Percentiles rank a stretch among this genome's conserved stretches.
phyloP scores from a whole-genome alignment of 164 flowering plant genomes.

The Magnolia officinalis region DNA sequence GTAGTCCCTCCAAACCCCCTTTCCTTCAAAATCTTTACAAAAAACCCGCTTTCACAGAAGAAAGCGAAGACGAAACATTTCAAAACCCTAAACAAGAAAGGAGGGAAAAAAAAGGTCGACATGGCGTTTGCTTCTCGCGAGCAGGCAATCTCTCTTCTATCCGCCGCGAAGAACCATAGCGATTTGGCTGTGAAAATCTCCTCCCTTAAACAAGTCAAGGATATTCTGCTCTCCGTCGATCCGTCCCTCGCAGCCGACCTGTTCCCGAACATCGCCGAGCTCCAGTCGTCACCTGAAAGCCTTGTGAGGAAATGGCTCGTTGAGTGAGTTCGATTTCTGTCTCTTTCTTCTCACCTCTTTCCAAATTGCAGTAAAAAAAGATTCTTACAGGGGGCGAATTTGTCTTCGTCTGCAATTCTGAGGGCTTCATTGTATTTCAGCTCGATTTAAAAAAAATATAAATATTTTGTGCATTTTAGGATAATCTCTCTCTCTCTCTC shows the following conservation, averaged over 20 bases:
- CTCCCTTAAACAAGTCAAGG: conserved; percentile 65
- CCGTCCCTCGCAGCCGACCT: conserved; percentile 61
- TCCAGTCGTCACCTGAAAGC: conserved; percentile 58
- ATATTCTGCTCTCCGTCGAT: conserved; percentile 46
- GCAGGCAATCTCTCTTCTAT: conserved; percentile 67
- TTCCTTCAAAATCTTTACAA: no score
- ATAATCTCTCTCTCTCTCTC: no score
- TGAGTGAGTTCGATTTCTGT: conserved; percentile 48
- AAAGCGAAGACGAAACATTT: neutral
- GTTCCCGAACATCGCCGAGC: conserved; percentile 61
- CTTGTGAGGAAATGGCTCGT: conserved; percentile 59
- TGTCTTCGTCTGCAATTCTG: neutral
- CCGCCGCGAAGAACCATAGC: conserved; percentile 77
- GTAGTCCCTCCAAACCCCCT: no score
- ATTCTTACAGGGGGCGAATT: neutral
- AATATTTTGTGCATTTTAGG: no score
- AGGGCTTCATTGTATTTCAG: no score
- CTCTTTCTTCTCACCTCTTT: neutral
- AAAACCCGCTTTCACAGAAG: neutral
- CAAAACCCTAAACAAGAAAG: neutral
- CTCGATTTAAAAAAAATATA: no score
- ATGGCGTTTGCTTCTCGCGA: conserved; percentile 57
- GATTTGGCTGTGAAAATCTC: conserved; percentile 91
- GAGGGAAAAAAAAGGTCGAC: neutral
- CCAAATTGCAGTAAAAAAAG: neutral